Base-by-base conservation (phyloP, 495 filamentous ascomycete species). In the Pyronema domesticum region DNA sequence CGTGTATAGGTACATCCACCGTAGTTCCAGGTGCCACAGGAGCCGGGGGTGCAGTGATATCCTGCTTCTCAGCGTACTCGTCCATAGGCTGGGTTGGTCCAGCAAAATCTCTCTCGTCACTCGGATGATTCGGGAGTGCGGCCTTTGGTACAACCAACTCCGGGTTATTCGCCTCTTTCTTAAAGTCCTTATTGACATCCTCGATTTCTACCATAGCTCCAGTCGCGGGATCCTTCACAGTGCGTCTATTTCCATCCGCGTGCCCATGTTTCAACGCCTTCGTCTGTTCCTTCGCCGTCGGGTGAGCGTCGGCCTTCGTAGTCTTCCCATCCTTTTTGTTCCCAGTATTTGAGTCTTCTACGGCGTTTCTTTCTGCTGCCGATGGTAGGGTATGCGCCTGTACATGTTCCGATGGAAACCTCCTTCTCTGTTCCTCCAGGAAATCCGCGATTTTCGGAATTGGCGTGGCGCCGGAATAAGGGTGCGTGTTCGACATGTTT, bases 1-100 rank as follows among this genome's bases (percentile, higher is more conserved):
- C 88, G 65, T 85, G 87, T 60, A 96, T 94, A 13, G 89, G 89
- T 6, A 96, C 86, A 68, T 96, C 89, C 7, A 83, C 85, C 1
- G 89, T 95, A 34, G 81, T 76, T 10, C 85, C 81, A 53, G 79
- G 71, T 8, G 77, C 80, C 19, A 94, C 68, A 6, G 89, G 89
- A 59, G 93, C 89, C 0, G 88, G 89, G 6, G 89, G 89, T 1
- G 89, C 83, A 3, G 89, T 95, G 53, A 91, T 70, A 64, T 96
- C 89, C 67, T 95, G 89, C 6, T 78, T 84, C 51, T 81, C 60
- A 56, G 80, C 81, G 68, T 96, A 96, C 57, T 89, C 81, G 36
- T 78, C 72, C 9, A 79, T 74, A 0, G 80, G 68, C 59, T 84
- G 80, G 17, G 71, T 62, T 13, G 62, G 60, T 19, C 42, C 15